Percentiles rank a stretch among this genome's conserved stretches.
These are phyloP conservation scores for Mrakia hoshinonis DNA, from an alignment of 768 basidiomycete species.

Conservation along the genomic window DNA sequence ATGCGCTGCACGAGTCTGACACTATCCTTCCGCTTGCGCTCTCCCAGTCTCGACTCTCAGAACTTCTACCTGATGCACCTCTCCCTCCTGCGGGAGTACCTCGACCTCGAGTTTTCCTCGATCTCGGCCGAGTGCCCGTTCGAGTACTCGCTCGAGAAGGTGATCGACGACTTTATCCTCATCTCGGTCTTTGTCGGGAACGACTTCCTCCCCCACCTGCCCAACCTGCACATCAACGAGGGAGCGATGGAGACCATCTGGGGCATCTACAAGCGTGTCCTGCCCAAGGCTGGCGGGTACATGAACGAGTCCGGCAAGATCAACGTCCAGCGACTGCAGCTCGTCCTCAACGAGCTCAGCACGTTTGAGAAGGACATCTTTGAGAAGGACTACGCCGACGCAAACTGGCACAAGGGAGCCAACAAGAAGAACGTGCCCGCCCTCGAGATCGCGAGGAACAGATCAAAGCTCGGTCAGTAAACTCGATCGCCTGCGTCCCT, in stretches of 20 bases:
- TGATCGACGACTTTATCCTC: slow-evolving; percentile 97
- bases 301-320: slow-evolving; percentile 83
- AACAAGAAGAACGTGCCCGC: slow-evolving; percentile 62
- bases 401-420: slow-evolving; percentile 79
- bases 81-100: slow-evolving; percentile 89
- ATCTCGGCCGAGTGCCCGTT: slow-evolving; percentile 52
- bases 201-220: slow-evolving; percentile 91
- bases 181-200: slow-evolving; percentile 96
- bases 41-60: slow-evolving; percentile 55
- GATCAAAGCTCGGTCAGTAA: slow-evolving; percentile 56
- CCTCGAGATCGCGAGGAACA: slow-evolving; percentile 53
- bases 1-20: no score
- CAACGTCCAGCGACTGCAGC: slow-evolving; percentile 66
- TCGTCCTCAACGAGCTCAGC: slow-evolving; percentile 79
- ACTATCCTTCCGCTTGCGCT: background rate
- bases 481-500: background rate
- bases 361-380: slow-evolving; percentile 82
- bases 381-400: slow-evolving; percentile 79
- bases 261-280: slow-evolving; percentile 85
- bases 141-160: slow-evolving; percentile 76
- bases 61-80: slow-evolving; percentile 94
- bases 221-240: slow-evolving; percentile 94
- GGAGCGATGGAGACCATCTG: slow-evolving; percentile 89
- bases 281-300: slow-evolving; percentile 72
- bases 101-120: slow-evolving; percentile 80